Conservation (phyloP, 2,329 filamentous ascomycete species). For the Teratosphaeria nubilosa region DNA sequence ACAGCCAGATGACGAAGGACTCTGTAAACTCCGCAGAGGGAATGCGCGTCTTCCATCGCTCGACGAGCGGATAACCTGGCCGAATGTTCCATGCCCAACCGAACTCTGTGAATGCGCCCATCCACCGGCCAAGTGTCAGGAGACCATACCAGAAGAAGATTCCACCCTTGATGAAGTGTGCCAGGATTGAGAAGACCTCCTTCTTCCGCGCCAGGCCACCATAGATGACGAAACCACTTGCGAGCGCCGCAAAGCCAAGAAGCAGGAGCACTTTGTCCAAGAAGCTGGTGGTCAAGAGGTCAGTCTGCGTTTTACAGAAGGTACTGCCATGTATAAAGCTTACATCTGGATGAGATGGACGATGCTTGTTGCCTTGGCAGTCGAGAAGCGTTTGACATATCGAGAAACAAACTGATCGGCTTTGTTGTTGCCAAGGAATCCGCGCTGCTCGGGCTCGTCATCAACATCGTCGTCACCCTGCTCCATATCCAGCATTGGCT, state of each 20-base stretch:
- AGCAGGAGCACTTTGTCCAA: slow-evolving; percentile 70
- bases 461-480: slow-evolving; percentile 7
- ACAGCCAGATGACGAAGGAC: slow-evolving; percentile 80
- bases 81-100: slow-evolving; percentile 95
- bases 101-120: slow-evolving; percentile 78
- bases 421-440: slow-evolving; percentile 33
- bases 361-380: slow-evolving; percentile 44
- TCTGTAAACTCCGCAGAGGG: slow-evolving; percentile 84
- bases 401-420: slow-evolving; percentile 18
- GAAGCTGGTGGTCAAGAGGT: slow-evolving; percentile 20
- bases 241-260: slow-evolving; percentile 63
- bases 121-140: slow-evolving; percentile 77
- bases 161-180: slow-evolving; percentile 88
- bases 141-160: slow-evolving; percentile 93
- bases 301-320: not conserved
- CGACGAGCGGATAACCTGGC: slow-evolving; percentile 47
- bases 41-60: slow-evolving; percentile 50
- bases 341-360: slow-evolving; percentile 51
- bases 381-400: slow-evolving; percentile 23
- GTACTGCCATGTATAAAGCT: not conserved
- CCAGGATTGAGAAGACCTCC: slow-evolving; percentile 69
- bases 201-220: slow-evolving; percentile 60
- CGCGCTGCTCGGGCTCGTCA: slow-evolving; percentile 20
- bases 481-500: slow-evolving; percentile 27
- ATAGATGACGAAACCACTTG: slow-evolving; percentile 65